Base-by-base conservation (phyloP, 768 basidiomycete species). In the Paxillus rubicundulus region DNA sequence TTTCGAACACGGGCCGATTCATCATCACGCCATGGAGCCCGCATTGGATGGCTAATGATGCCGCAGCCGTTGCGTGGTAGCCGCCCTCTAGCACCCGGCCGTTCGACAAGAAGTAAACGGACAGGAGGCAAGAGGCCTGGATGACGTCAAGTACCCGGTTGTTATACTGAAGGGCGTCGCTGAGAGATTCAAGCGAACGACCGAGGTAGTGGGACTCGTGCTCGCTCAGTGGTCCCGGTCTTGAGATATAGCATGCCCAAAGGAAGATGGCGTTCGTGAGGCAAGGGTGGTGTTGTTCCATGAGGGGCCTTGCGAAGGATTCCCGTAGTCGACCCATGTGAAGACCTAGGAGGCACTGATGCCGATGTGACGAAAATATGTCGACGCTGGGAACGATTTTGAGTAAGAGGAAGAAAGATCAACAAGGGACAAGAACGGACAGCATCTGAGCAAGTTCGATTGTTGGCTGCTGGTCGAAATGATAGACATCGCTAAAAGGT, bases 211-310 rank as follows among this genome's bases (percentile, higher is more conserved):
- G 80, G 14, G 81, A 76, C 69, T 92, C 88, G 62, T 89, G 85
- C 47, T 84, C 81, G 59, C 80, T 81, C 12, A 91, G 74, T 5
- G 82, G 77, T 36, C 82, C 85, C 7, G 87, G 84, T 18, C 86
- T 78, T 9, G 89, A 88, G 37, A 91, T 77, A 64, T 86, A 88
- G 66, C 88, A 91, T 2, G 87, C 85, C 85, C 89, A 90, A 7
- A 91, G 80, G 64, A 84, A 92, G 62, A 91, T 85, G 55, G 88
- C 78, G 62, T 90, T 88, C 77, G 90, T 82, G 13, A 92, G 77
- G 49, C 79, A 82, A 9, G 89, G 84, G 61, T 92, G 89, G 17
- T 82, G 82, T 50, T 86, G 87, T 52, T 87, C 82, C 43, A 77
- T 58, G 4, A 65, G 49, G 14, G 84, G 79, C 5, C 76, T 72